phyloP scores from a whole-genome alignment of 164 flowering plant species.

The Aristolochia fimbriata region DNA sequence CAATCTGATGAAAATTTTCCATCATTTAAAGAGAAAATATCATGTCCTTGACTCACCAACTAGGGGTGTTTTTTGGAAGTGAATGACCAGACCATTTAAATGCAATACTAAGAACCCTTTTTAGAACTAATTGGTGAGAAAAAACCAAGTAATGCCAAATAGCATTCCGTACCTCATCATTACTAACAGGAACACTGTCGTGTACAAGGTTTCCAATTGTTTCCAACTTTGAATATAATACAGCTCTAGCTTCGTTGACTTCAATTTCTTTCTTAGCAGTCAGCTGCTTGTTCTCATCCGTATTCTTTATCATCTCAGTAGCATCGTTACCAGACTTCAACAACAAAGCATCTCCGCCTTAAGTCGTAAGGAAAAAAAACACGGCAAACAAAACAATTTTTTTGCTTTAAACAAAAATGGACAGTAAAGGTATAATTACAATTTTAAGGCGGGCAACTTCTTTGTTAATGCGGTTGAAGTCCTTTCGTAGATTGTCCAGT shows the following conservation, averaged over 20 bases:
- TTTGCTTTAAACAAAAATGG: neutral
- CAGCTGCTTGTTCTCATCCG: constrained; percentile 57
- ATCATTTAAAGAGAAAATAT: too few relatives aligned
- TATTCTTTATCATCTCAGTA: constrained; percentile 35
- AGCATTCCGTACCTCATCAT: constrained; percentile 54
- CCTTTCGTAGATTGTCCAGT: constrained; percentile 55
- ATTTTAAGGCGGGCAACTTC: constrained; percentile 60
- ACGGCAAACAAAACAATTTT: neutral
- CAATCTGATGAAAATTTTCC: too few relatives aligned
- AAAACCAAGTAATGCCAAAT: neutral
- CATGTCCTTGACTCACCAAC: too few relatives aligned
- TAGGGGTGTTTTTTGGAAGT: too few relatives aligned
- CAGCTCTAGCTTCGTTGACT: constrained; percentile 48
- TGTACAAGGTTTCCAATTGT: constrained; percentile 83
- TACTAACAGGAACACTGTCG: constrained; percentile 72
- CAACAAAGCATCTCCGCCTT: neutral
- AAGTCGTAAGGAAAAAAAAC: neutral
- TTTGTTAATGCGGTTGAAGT: constrained; percentile 66
- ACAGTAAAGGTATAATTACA: constrained; percentile 16
- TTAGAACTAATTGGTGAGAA: neutral
- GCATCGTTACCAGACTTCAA: constrained; percentile 61
- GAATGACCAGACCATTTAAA: too few relatives aligned
- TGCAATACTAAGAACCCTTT: too few relatives aligned
- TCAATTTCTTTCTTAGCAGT: constrained; percentile 57
- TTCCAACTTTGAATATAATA: constrained; percentile 41